These are phyloP conservation scores for Aspergillus panamensis DNA, from an alignment of 495 filamentous ascomycete species.

Conservation along the genomic window DNA sequence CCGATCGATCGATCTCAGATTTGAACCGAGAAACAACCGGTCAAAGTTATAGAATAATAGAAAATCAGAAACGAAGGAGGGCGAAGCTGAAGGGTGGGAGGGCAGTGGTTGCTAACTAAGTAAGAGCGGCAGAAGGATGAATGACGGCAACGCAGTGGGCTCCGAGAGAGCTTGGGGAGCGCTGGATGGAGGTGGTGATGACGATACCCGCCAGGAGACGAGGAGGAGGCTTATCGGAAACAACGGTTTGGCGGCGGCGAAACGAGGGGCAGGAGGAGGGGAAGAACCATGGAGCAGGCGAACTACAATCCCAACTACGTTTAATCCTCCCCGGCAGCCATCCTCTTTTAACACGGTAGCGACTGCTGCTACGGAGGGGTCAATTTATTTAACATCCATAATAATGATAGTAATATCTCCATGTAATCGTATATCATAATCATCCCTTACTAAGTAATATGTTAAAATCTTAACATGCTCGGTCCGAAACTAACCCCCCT, in stretches of 20 bases:
- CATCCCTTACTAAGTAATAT: no score
- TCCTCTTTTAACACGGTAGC: no score
- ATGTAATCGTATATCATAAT: not conserved
- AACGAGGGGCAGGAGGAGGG: conserved; percentile 25
- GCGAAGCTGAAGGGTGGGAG: not conserved
- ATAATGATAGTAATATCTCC: not conserved
- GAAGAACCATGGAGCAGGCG: conserved; percentile 11
- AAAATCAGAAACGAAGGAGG: conserved; percentile 7
- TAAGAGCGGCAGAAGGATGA: conserved; percentile 4
- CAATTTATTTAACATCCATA: not conserved
- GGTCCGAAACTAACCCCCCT: no score
- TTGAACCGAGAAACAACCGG: not conserved
- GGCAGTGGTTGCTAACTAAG: conserved; percentile 1
- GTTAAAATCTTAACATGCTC: no score
- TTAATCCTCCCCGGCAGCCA: not conserved
- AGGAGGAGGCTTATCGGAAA: conserved; percentile 28
- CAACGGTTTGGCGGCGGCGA: conserved; percentile 22
- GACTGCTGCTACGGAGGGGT: no score
- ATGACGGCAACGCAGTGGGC: conserved; percentile 21
- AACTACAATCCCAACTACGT: conserved; percentile 7
- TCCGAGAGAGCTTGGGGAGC: conserved; percentile 6
- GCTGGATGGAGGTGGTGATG: conserved; percentile 13
- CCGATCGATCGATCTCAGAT: conserved; percentile 4
- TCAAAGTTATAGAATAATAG: not conserved
- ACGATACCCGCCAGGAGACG: conserved; percentile 10